A percentile compares a stretch with the other conserved stretches of the same genome.
phyloP scores from a whole-genome alignment of 1,284 basidiomycete species.

The Lignosus rhinocerotis region DNA sequence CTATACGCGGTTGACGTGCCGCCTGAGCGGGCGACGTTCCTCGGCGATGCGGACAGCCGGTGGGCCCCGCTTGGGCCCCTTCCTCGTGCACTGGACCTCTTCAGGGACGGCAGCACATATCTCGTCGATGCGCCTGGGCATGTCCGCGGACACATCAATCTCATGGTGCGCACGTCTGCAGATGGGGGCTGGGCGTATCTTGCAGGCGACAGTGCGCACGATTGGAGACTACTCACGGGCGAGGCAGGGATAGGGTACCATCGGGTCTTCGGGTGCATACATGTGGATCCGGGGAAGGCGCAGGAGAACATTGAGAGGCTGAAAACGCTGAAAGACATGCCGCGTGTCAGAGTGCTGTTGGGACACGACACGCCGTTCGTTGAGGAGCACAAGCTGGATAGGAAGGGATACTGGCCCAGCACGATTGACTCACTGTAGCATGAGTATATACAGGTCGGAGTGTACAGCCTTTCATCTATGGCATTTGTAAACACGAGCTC shows the following conservation, averaged over 20 bases:
- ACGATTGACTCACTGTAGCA: slow-evolving; percentile 3
- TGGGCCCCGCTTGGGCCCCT: slow-evolving; percentile 31
- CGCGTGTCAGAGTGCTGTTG: slow-evolving; percentile 46
- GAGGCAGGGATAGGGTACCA: slow-evolving; percentile 41
- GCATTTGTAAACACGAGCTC: no score
- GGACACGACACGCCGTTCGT: slow-evolving; percentile 57
- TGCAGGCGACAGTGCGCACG: slow-evolving; percentile 56
- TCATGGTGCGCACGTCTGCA: slow-evolving; percentile 43
- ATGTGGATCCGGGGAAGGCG: slow-evolving; percentile 43
- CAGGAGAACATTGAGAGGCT: slow-evolving; percentile 44
- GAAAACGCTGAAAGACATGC: slow-evolving; percentile 35
- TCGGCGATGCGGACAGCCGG: slow-evolving; percentile 1
- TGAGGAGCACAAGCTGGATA: slow-evolving; percentile 40
- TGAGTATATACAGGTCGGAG: no score
- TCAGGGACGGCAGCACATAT: slow-evolving; percentile 34
- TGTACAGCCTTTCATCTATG: no score
- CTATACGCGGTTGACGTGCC: slow-evolving; percentile 15
- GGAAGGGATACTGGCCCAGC: slow-evolving; percentile 44
- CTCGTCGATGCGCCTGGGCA: slow-evolving; percentile 36
- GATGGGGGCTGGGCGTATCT: slow-evolving; percentile 57
- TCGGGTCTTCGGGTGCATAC: slow-evolving; percentile 38
- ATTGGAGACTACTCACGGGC: slow-evolving; percentile 52
- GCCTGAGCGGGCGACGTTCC: slow-evolving; percentile 12
- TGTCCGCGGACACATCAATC: slow-evolving; percentile 33
- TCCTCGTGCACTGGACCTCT: slow-evolving; percentile 33